Evolutionary conservation across 768 basidiomycete species (phyloP).

Genomic region (Rhizopogon roseolus): DNA sequence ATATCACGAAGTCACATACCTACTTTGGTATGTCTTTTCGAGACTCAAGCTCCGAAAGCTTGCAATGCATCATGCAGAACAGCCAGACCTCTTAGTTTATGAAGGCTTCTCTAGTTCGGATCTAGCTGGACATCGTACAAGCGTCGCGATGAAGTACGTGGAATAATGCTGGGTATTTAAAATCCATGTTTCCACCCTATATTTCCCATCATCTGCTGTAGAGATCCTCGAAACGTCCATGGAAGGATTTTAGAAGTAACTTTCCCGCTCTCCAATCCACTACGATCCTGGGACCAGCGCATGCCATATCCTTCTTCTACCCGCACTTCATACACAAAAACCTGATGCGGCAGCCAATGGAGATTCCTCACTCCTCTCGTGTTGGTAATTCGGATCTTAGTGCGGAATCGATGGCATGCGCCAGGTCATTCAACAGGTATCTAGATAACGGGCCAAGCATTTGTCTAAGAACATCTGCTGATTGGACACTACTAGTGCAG

Average conservation of each 20-base stretch:
- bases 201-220: constrained; percentile 66
- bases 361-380: constrained; percentile 47
- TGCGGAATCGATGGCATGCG: constrained; percentile 58
- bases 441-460: constrained; percentile 29
- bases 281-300: constrained; percentile 45
- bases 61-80: too few relatives aligned
- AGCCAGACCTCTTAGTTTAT: not conserved
- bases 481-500: constrained; percentile 1
- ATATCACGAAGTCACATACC: too few relatives aligned
- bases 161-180: not conserved
- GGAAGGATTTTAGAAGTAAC: constrained; percentile 12
- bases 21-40: too few relatives aligned
- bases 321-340: constrained; percentile 57
- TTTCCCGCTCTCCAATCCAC: constrained; percentile 9
- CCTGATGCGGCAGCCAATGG: constrained; percentile 60
- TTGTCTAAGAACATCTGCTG: constrained; percentile 12
- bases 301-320: constrained; percentile 33
- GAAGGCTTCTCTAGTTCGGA: not conserved
- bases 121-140: not conserved
- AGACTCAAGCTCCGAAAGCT: too few relatives aligned
- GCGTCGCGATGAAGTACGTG: not conserved
- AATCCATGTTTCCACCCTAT: constrained; percentile 51
- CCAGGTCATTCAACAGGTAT: constrained; percentile 48
- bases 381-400: constrained; percentile 47
- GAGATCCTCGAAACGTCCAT: constrained; percentile 61